These are phyloP conservation scores for Trichoderma oligosporum DNA, from an alignment of 2,329 filamentous ascomycete species.

Conservation along the genomic window DNA sequence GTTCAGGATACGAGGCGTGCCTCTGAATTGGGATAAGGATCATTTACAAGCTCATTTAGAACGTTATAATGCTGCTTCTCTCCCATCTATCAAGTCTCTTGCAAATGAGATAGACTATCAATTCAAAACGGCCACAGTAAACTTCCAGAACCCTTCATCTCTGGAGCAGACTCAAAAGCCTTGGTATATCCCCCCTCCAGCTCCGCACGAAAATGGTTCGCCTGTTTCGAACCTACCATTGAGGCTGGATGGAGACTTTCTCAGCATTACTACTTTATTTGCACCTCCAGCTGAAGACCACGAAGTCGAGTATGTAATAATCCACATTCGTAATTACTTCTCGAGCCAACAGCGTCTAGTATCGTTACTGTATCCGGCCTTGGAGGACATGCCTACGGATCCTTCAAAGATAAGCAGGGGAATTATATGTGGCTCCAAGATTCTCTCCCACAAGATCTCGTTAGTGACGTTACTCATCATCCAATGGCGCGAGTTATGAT, in stretches of 20 bases:
- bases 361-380: neutral
- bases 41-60: neutral
- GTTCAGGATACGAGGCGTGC: neutral
- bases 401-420: neutral
- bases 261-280: constrained; percentile 1
- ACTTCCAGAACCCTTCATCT: neutral
- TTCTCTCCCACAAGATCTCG: neutral
- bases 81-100: neutral
- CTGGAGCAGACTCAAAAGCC: neutral
- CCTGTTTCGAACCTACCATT: neutral
- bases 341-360: too few species aligned
- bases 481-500: neutral
- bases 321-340: neutral
- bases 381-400: neutral
- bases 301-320: neutral
- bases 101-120: neutral
- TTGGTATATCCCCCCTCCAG: neutral
- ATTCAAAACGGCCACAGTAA: neutral
- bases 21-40: neutral
- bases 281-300: neutral
- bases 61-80: neutral
- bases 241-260: neutral
- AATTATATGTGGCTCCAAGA: constrained; percentile 1
- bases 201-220: too few species aligned
- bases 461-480: neutral